Conservation (phyloP, 2,329 filamentous ascomycete genomes). For the Neurospora sp. region DNA sequence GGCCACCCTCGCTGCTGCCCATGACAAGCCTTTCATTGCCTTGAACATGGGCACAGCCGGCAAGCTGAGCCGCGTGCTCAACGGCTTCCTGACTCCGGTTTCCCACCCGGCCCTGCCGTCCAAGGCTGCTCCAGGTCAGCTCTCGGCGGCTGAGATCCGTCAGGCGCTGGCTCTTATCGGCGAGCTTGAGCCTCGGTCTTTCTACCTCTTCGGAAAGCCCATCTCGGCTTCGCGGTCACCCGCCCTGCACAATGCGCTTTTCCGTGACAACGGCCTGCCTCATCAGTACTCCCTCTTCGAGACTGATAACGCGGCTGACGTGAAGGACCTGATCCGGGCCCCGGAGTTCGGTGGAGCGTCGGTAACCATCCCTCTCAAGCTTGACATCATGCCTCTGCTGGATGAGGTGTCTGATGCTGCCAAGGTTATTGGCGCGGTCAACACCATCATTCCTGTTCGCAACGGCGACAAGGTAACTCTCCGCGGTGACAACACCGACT, state of each 20-base stretch:
- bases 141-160: constrained; percentile 83
- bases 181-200: constrained; percentile 63
- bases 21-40: constrained; percentile 78
- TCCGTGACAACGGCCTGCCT: constrained; percentile 66
- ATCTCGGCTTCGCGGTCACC: constrained; percentile 77
- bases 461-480: constrained; percentile 42
- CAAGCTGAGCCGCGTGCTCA: constrained; percentile 82
- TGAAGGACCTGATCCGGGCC: constrained; percentile 56
- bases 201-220: constrained; percentile 82
- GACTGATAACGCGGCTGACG: constrained; percentile 53
- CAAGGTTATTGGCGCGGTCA: constrained; percentile 79
- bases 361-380: constrained; percentile 90
- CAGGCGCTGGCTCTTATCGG: constrained; percentile 69
- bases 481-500: constrained; percentile 89
- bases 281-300: constrained; percentile 73
- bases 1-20: constrained; percentile 58
- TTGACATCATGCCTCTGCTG: constrained; percentile 73
- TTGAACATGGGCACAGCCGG: constrained; percentile 90
- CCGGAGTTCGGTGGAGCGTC: constrained; percentile 84
- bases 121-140: constrained; percentile 87
- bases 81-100: constrained; percentile 89
- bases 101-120: constrained; percentile 83
- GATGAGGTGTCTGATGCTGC: constrained; percentile 75
- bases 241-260: constrained; percentile 80
- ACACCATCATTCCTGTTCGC: constrained; percentile 69